phyloP scores from a whole-genome alignment of 2,329 filamentous ascomycete species.

The Shiraia sp. region DNA sequence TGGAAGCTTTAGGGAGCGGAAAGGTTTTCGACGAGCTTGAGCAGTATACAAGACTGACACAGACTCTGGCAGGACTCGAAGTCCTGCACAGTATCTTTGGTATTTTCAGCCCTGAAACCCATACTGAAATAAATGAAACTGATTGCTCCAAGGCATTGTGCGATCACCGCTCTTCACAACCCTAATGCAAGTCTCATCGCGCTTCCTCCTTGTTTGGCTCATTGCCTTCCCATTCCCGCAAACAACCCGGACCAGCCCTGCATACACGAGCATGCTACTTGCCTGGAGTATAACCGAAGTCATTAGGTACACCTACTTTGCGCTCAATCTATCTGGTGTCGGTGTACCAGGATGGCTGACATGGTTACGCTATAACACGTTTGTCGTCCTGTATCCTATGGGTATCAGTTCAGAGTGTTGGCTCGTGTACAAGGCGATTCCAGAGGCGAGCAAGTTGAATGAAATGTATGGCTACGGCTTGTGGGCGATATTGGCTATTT shows the following conservation, averaged over 20 bases:
- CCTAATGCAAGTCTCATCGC: conserved; percentile 83
- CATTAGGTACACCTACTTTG: conserved; percentile 91
- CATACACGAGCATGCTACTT: conserved; percentile 76
- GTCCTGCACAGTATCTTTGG: conserved; percentile 79
- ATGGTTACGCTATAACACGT: conserved; percentile 89
- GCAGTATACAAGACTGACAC: conserved; percentile 74
- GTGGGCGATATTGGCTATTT: conserved; percentile 69
- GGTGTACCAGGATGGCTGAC: conserved; percentile 68
- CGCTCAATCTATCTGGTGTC: conserved; percentile 63
- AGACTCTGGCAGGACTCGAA: conserved; percentile 83
- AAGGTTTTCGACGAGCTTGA: conserved; percentile 66
- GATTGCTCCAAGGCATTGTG: conserved; percentile 68
- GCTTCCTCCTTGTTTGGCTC: conserved; percentile 87
- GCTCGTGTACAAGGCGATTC: conserved; percentile 73
- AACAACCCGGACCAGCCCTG: conserved; percentile 60
- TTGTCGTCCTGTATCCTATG: conserved; percentile 88
- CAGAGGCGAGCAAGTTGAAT: conserved; percentile 58
- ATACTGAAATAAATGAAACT: neutral
- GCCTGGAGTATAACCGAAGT: conserved; percentile 93
- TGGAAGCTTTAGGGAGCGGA: conserved; percentile 32
- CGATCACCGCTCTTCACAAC: conserved; percentile 85
- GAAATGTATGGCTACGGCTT: conserved; percentile 62
- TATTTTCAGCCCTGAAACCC: conserved; percentile 45
- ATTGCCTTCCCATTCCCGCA: conserved; percentile 75
- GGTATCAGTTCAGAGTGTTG: conserved; percentile 87